Evolutionary conservation across 2,329 filamentous ascomycete genomes (phyloP), one percentile per base, ranked within the genome.

Genomic region (Xylaria sp.): DNA sequence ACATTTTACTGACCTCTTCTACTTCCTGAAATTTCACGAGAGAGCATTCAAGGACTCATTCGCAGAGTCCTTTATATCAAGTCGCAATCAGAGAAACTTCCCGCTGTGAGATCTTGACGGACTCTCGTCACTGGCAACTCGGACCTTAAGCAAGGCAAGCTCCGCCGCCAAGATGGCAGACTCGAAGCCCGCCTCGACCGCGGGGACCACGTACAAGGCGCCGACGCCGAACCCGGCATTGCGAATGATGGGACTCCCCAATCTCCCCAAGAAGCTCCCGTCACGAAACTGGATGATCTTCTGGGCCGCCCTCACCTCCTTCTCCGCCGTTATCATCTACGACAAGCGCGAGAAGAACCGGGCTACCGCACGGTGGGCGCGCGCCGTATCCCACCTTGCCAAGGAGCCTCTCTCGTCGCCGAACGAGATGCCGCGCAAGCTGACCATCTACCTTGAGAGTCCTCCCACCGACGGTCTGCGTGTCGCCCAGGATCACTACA

Each of bases 251-350:
- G 93, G 93, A 59, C 79, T 99, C 60, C 93, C 93, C 54, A 89
- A 88, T 66, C 84, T 97, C 62, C 89, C 90, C 61, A 83, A 87
- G 68, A 91, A 86, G 75, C 85, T 99, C 16, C 94, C 94, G 6
- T 97, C 93, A 16, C 89, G 94, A 63, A 97, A 97, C 74, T 99
- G 94, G 94, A 85, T 94, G 76, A 97, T 99, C 70, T 99, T 99
- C 78, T 86, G 92, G 75, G 81, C 88, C 52, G 74, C 97, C 58
- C 88, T 88, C 9, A 87, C 87, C 56, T 84, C 90, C 52, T 89
- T 96, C 71, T 85, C 90, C 4, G 86, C 84, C 13, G 89, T 91
- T 55, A 82, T 97, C 58, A 83, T 94, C 71, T 97, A 99, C 79
- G 94, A 99, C 76, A 91, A 91, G 71, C 87, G 90, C 61, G 88